Percentiles rank a stretch among this genome's conserved stretches.
These are phyloP conservation scores for Neurospora sp. DNA, from an alignment of 2,329 filamentous ascomycete genomes.

Conservation along the genomic window DNA sequence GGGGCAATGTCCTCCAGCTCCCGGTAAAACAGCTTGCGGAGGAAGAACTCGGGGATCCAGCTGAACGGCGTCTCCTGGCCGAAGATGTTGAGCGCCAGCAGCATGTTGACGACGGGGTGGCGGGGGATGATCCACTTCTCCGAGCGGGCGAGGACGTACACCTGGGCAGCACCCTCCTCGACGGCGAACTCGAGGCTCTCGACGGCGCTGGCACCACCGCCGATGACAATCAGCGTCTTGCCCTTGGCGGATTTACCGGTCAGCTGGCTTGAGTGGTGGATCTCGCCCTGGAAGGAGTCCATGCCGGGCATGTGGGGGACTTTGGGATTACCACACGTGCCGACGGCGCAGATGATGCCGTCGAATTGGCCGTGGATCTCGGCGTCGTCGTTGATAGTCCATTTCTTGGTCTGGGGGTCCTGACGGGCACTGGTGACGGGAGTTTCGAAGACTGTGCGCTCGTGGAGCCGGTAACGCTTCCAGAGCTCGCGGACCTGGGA, in stretches of 20 bases:
- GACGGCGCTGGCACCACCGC: slow-evolving; percentile 71
- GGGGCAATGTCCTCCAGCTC: slow-evolving; percentile 68
- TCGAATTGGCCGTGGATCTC: slow-evolving; percentile 57
- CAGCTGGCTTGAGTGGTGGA: slow-evolving; percentile 66
- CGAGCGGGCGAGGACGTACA: slow-evolving; percentile 63
- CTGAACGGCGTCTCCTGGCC: slow-evolving; percentile 67
- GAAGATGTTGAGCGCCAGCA: slow-evolving; percentile 69
- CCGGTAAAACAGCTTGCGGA: slow-evolving; percentile 73
- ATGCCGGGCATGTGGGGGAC: slow-evolving; percentile 61
- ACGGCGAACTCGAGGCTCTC: slow-evolving; percentile 75
- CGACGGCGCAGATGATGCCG: slow-evolving; percentile 67
- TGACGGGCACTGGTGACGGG: slow-evolving; percentile 60
- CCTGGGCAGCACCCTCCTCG: slow-evolving; percentile 53
- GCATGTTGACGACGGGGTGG: slow-evolving; percentile 61
- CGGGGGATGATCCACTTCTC: slow-evolving; percentile 86
- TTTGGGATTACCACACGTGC: slow-evolving; percentile 68
- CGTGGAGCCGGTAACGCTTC: slow-evolving; percentile 62
- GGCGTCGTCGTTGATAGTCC: slow-evolving; percentile 65
- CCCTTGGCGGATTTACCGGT: slow-evolving; percentile 55
- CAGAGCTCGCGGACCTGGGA: slow-evolving; percentile 62
- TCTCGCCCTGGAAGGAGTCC: slow-evolving; percentile 59
- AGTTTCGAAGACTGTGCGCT: slow-evolving; percentile 62
- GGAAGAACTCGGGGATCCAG: slow-evolving; percentile 66
- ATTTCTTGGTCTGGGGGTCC: slow-evolving; percentile 51
- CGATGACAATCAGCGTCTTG: slow-evolving; percentile 68